These are phyloP conservation scores for Cucumis cinereus DNA, from an alignment of 306 rosid genomes.

Conservation along the genomic window DNA sequence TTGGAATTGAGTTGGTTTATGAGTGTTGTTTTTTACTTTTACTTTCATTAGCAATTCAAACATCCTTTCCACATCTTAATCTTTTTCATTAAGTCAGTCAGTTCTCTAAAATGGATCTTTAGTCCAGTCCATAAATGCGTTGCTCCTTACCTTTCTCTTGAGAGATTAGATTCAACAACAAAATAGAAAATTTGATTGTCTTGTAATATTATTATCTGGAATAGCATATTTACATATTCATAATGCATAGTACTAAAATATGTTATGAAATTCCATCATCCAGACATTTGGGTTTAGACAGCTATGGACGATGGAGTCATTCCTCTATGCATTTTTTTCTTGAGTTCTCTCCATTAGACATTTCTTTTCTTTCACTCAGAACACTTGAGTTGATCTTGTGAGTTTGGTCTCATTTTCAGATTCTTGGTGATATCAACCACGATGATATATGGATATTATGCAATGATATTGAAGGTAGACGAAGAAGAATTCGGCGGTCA, in stretches of 20 bases:
- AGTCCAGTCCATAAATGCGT: neutral
- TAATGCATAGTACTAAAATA: neutral
- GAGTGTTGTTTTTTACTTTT: neutral
- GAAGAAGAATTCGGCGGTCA: slow-evolving; percentile 98
- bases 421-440: slow-evolving; percentile 62
- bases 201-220: neutral
- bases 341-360: neutral
- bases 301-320: neutral
- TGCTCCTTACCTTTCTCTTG: neutral
- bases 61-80: neutral
- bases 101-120: neutral
- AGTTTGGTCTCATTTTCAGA: slow-evolving; percentile 28
- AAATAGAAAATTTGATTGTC: neutral
- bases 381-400: neutral
- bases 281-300: neutral
- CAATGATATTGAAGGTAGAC: slow-evolving; percentile 71
- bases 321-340: neutral
- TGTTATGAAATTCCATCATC: neutral
- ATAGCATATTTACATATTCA: neutral
- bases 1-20: neutral
- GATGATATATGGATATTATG: slow-evolving; percentile 69
- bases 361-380: neutral
- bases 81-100: neutral
- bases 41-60: neutral
- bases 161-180: neutral